Base-by-base conservation (phyloP, 2,329 filamentous ascomycete species). In the Botrytis galanthina region DNA sequence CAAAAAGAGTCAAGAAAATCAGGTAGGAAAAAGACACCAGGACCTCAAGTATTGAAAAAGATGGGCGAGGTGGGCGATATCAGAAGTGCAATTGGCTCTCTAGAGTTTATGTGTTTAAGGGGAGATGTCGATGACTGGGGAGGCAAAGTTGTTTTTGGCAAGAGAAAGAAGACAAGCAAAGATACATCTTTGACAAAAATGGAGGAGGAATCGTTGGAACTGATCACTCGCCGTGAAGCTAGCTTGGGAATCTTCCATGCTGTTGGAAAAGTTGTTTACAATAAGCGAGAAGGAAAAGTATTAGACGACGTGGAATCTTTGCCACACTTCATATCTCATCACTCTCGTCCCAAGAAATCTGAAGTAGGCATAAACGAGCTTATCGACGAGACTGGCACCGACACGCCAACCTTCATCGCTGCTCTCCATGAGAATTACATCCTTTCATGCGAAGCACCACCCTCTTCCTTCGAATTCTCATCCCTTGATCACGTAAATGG, bases 241-340 rank as follows among this genome's bases (percentile, higher is more conserved):
- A 97, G 92, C 75, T 85, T 99, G 4, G 96, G 95, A 1, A 94
- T 99, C 69, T 99, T 99, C 80, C 96, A 99, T 81, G 94, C 96
- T 0, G 93, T 98, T 20, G 96, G 95, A 5, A 98, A 96, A 81
- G 93, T 99, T 3, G 91, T 98, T 0, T 97, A 98, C 84, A 99
- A 99, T 84, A 99, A 98, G 81, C 89, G 96, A 63, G 87, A 92
- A 35, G 89, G 91, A 42, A 81, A 75, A 63, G 82, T 83, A 62
- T 74, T 80, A 14, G 83, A 85, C 46, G 82, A 83, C 29, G 84
- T 84, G 5, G 90, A 92, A 77, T 82, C 82, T 37, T 83, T 93
- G 29, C 91, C 91, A 8, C 78, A 81, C n/a, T 87, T 89, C 80
- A 81, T 93, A 51, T 84, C 85, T 5, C 85, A 88, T 18, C 82